Conservation (phyloP, 78 protist species). For the Dictyostelium firmibasis region DNA sequence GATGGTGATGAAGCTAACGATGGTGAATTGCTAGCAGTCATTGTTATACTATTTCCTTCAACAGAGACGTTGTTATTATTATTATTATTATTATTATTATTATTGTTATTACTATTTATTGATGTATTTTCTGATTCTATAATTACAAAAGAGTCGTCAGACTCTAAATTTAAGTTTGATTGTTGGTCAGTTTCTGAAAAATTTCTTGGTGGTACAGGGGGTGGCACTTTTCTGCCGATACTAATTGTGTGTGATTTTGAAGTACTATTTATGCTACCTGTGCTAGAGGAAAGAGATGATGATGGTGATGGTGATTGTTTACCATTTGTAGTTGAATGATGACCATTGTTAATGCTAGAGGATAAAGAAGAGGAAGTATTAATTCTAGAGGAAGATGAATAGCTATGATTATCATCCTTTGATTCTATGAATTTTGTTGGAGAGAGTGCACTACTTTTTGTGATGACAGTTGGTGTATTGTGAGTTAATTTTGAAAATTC, state of each 20-base stretch:
- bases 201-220: slow-evolving; percentile 1
- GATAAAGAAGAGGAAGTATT: background rate
- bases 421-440: slow-evolving; percentile 53
- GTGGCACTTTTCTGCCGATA: slow-evolving; percentile 6
- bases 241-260: background rate
- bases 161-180: background rate
- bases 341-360: background rate
- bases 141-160: slow-evolving; percentile 28
- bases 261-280: background rate
- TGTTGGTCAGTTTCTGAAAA: background rate
- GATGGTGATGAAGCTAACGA: slow-evolving; percentile 21
- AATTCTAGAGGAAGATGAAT: slow-evolving; percentile 33
- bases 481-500: slow-evolving; percentile 66
- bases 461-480: slow-evolving; percentile 25
- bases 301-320: background rate
- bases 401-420: slow-evolving; percentile 15
- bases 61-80: background rate
- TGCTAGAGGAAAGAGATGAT: background rate
- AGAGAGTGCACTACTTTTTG: slow-evolving; percentile 9
- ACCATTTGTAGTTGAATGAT: background rate
- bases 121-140: background rate
- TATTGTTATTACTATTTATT: background rate
- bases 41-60: background rate
- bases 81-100: background rate
- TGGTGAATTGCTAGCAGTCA: slow-evolving; percentile 18